Evolutionary conservation across 139 green algal species (phyloP), one percentile per base, ranked within the genome.

Genomic region (Edaphochlamys debaryana): DNA sequence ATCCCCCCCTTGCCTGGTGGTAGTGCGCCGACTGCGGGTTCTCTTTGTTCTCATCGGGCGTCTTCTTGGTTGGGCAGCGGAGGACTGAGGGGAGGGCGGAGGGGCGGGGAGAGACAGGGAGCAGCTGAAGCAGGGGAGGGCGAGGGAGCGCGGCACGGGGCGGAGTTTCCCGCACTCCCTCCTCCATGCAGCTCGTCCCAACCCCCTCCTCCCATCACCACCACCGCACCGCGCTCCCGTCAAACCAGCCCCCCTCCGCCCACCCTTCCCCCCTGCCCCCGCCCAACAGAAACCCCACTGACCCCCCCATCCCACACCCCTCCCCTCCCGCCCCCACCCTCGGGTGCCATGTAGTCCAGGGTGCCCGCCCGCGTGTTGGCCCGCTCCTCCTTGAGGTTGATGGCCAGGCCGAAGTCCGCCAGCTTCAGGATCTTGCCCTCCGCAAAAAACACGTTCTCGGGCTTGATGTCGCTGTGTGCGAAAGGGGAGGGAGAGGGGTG

Each of bases 381-480:
- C 4, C 86, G 66, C 70, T 93, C 90, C 32, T 87, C 63, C 15
- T 69, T 64, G 23, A 89, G 71, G 66, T 87, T 83, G 13, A 93
- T 92, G 38, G 86, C 86, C n/a, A 93, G 86, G 0, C 90, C 90
- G 70, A 93, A 93, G 70, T 93, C 90, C 32, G 90, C 90, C 48
- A 93, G 77, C 74, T 91, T 92, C 27, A 93, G 85, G 0, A 62
- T 81, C 75, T 85, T 88, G 60, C 80, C 87, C 36, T 70, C 67
- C 30, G 38, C 79, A 42, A 93, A 86, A 17, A 93, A 62, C 37
- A 93, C 84, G 48, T 93, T 93, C 80, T 92, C 90, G 4, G 90
- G 90, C 82, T 93, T 93, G 64, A 93, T 91, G 81, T 93, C 90
- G 38, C 90, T 82, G 79, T n/a, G n/a, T n/a, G n/a, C n/a, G n/a